These are phyloP conservation scores for Pyrenula aspistea DNA, from an alignment of 495 filamentous ascomycete genomes.

Conservation along the genomic window DNA sequence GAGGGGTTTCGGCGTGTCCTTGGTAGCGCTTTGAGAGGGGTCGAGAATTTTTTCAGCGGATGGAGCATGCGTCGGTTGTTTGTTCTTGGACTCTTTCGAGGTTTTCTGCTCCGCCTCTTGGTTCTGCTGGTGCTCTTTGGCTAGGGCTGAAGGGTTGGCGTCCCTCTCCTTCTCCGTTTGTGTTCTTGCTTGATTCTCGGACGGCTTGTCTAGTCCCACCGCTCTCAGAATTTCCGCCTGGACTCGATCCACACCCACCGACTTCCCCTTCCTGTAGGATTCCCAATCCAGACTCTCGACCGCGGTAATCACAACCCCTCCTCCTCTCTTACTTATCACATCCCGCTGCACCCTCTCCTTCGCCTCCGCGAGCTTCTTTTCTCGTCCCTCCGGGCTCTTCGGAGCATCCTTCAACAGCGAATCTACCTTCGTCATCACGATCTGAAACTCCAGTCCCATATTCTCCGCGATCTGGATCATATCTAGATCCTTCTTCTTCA, in stretches of 20 bases:
- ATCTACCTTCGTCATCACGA: slow-evolving; percentile 80
- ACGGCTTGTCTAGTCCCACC: slow-evolving; percentile 34
- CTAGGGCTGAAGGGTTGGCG: too few species aligned
- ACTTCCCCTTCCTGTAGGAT: slow-evolving; percentile 18
- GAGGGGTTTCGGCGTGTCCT: too few species aligned
- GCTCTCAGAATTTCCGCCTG: slow-evolving; percentile 40
- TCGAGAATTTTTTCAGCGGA: too few species aligned
- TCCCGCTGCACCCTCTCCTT: slow-evolving; percentile 20
- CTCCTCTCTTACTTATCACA: slow-evolving; percentile 25
- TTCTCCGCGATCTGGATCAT: slow-evolving; percentile 53
- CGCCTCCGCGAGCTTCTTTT: slow-evolving; percentile 5
- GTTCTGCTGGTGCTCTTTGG: too few species aligned
- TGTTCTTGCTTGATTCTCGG: too few species aligned
- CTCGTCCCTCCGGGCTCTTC: too few species aligned
- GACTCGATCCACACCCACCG: slow-evolving; percentile 30
- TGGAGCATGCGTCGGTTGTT: too few species aligned
- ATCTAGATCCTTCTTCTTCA: slow-evolving; percentile 59
- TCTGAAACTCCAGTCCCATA: slow-evolving; percentile 54
- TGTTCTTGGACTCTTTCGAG: too few species aligned
- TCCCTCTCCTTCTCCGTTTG: too few species aligned
- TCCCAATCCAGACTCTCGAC: slow-evolving; percentile 28
- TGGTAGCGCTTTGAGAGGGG: too few species aligned
- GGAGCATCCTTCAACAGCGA: slow-evolving; percentile 29
- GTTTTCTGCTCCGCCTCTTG: too few species aligned
- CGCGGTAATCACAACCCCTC: slow-evolving; percentile 34